These are phyloP conservation scores for Claviceps sp. DNA, from an alignment of 2,329 filamentous ascomycete genomes.

Conservation along the genomic window DNA sequence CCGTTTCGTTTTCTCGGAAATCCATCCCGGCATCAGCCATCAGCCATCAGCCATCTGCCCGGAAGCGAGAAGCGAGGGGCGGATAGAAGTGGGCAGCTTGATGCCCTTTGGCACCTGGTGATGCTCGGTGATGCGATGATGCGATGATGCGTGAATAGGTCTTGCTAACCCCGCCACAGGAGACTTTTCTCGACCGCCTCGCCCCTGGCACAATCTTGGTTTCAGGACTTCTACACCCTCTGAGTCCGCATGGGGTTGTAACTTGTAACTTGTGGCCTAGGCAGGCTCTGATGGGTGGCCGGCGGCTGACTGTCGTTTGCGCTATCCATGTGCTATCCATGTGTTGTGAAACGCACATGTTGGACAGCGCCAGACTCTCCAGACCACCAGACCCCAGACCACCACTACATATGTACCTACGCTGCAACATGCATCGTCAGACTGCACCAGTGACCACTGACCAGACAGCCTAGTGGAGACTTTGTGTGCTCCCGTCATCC, in stretches of 20 bases:
- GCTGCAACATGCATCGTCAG: too few species aligned
- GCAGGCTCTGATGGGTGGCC: neutral
- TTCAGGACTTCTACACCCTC: neutral
- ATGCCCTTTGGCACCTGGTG: neutral
- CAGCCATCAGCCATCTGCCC: neutral
- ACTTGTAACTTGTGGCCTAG: too few species aligned
- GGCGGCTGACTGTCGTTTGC: neutral
- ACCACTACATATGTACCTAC: too few species aligned
- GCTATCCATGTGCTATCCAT: neutral
- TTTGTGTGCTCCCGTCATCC: too few species aligned
- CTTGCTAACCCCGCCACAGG: too few species aligned
- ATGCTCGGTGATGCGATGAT: neutral
- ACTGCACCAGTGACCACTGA: too few species aligned
- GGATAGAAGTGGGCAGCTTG: neutral
- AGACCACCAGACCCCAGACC: too few species aligned
- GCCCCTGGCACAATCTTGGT: neutral
- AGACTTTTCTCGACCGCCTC: too few species aligned
- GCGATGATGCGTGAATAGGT: too few species aligned
- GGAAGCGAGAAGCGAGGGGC: neutral
- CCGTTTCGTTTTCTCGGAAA: neutral
- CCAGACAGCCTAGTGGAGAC: too few species aligned
- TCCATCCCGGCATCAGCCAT: neutral
- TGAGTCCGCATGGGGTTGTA: too few species aligned
- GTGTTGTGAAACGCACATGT: neutral
- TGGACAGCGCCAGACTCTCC: neutral